Base-by-base conservation (phyloP, 306 rosid species). In the Vicia sativa region DNA sequence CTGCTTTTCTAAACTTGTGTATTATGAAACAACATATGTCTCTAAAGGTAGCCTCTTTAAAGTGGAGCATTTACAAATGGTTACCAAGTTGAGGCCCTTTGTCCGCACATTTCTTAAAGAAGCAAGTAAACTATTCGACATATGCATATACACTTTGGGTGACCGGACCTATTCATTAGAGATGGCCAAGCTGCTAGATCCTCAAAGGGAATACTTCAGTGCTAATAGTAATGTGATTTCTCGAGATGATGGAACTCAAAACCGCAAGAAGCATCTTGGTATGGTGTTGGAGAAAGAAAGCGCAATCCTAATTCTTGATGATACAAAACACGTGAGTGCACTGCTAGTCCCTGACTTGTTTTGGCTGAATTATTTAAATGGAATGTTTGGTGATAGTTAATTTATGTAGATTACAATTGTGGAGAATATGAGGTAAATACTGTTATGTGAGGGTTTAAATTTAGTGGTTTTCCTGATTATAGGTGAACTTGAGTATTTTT, bases 61-160 rank as follows among this genome's bases (percentile, higher is more conserved):
- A 65, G 54, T 90, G 77, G 80, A 79, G 35, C 12, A 28, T 4
- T 73, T 93, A 85, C 79, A 56, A 41, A 86, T 83, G 87, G 82
- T 93, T 96, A 93, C 96, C 61, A 93, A 90, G 76, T 82, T 88
- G 74, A 86, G 96, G 84, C 97, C 97, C 11, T 88, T 77, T 70
- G 89, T 88, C 41, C 89, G 76, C 62, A 67, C 84, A 5, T 93
- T 93, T 86, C 69, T 90, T 25, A 86, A 86, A 78, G 96, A 90
- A 73, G 95, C 87, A 38, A 87, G 74, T 48, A 79, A 83, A 62
- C 49, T 90, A 75, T 93, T 86, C 29, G 98, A 93, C 34, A 74
- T 88, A 87, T 88, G 86, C 71, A 85, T 90, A 48, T 90, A 92
- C 71, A 93, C 99, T 9, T 88, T 88, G 97, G 96, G 98, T 45